phyloP scores from a whole-genome alignment of 257 asterid species.

The Voacanga thouarsii region DNA sequence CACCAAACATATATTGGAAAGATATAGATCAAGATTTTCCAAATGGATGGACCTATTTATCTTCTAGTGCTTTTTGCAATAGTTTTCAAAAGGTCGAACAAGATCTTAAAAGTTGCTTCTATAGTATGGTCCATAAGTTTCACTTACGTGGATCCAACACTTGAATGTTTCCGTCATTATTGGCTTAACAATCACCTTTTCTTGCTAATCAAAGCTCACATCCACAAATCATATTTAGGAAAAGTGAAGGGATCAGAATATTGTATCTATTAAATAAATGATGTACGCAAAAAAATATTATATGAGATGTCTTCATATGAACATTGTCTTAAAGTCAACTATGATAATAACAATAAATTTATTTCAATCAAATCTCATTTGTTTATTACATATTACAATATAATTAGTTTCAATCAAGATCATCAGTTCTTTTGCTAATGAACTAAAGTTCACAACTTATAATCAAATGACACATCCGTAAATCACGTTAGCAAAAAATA shows the following conservation, averaged over 20 bases:
- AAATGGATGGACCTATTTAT: not conserved
- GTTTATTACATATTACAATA: no score
- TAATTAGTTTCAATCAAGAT: no score
- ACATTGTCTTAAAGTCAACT: no score
- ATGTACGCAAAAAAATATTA: no score
- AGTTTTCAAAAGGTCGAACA: not conserved
- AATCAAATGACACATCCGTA: not conserved
- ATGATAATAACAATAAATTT: no score
- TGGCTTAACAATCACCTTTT: not conserved
- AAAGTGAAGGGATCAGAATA: no score
- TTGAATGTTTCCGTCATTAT: not conserved
- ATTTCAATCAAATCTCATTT: no score
- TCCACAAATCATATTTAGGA: no score
- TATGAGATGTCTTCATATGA: no score
- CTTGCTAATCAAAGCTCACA: not conserved
- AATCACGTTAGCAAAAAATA: not conserved
- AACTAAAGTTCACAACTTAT: not conserved
- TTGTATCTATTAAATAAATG: no score
- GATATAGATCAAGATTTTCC: conserved; percentile 1
- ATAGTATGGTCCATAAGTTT: not conserved
- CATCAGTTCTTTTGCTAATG: no score
- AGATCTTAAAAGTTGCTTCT: no score
- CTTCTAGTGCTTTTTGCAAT: not conserved
- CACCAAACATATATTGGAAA: not conserved
- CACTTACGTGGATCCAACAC: conserved; percentile 7